Base-by-base conservation (phyloP, 805 yeast species). In the Saccharomycopsis fermentans region DNA sequence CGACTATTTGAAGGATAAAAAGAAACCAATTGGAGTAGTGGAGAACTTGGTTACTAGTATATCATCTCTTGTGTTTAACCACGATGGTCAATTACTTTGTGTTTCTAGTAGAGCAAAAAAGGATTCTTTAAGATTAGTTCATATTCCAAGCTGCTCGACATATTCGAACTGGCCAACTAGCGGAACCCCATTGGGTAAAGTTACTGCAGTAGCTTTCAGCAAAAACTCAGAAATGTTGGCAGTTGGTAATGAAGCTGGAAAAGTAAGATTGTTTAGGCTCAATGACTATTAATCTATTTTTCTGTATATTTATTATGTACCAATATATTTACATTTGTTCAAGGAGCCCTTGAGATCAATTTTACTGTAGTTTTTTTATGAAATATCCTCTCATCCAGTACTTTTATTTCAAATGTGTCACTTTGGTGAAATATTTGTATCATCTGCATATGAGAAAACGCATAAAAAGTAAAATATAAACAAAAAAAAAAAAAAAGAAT, bases 131-230 rank as follows among this genome's bases (percentile, higher is more conserved):
- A 80, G 91, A 66, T 70, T 94, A 63, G 91, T 90, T 12, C 98
- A 94, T 69, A 72, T 92, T 59, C 96, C 97, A 24, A 79, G 87
- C 27, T 89, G 92, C 63, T 81, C 88, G 19, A 96, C 89, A 6
- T 94, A 84, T 73, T 77, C 84, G 54, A 94, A 94, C 74, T 94
- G 99, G 99, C 99, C 99, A 17, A 94, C 98, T 1, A 84, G 92
- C 56, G 90, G 90, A 5, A 92, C 99, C 0, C 98, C 99, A 11
- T 78, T 94, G 64, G 99, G 99, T n/a, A 83, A 86, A 64, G 97
- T 94, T 36, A 88, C 97, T 0, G 72, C 84, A 17, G 85, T 83
- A 2, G 80, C 82, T 16, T 92, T 92, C 71, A 83, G 95, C 50
- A 90, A 94, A 29, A 81, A 81, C 62, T 82, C 84, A 60, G 94